Evolutionary conservation across 495 filamentous ascomycete genomes (phyloP).

Genomic region (Hapsidospora chrysogenum): DNA sequence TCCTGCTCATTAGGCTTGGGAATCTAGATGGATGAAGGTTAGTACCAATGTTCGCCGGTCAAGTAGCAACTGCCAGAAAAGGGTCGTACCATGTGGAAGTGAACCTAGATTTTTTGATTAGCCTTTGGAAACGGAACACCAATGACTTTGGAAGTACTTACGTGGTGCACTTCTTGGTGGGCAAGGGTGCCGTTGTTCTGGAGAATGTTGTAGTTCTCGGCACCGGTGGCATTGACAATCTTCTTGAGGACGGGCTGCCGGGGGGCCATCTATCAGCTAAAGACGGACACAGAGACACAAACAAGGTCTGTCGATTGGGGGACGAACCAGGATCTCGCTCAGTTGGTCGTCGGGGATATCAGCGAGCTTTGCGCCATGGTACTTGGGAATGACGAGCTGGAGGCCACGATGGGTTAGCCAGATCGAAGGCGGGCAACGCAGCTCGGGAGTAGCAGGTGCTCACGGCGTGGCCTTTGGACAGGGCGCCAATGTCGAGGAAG

Average conservation of each 20-base stretch:
- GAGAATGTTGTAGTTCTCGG: conserved; percentile 75
- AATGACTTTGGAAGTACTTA: conserved; percentile 22
- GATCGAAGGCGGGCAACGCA: not conserved
- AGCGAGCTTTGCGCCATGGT: conserved; percentile 80
- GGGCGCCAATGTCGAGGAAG: conserved; percentile 89
- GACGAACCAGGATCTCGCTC: conserved; percentile 58
- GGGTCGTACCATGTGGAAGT: conserved; percentile 74
- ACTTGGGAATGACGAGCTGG: conserved; percentile 91
- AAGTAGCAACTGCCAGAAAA: not conserved
- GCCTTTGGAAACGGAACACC: not conserved
- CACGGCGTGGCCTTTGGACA: conserved; percentile 72
- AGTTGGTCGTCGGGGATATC: conserved; percentile 89
- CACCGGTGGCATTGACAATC: conserved; percentile 59
- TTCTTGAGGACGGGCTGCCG: conserved; percentile 70
- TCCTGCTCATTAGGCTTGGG: conserved; percentile 83
- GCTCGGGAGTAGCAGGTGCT: too few species aligned
- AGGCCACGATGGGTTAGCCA: too few species aligned
- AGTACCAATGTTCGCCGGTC: conserved; percentile 2
- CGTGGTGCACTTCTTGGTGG: conserved; percentile 92
- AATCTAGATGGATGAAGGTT: conserved; percentile 38
- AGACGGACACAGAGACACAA: not conserved
- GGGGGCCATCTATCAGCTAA: not conserved
- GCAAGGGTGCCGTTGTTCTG: conserved; percentile 92
- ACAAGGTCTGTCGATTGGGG: not conserved
- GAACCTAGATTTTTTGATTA: conserved; percentile 53